A percentile compares a stretch with the other conserved stretches of the same genome.
These are phyloP conservation scores for Fraxinus angustifolia DNA, from an alignment of 305 asterid species.

Conservation along the genomic window DNA sequence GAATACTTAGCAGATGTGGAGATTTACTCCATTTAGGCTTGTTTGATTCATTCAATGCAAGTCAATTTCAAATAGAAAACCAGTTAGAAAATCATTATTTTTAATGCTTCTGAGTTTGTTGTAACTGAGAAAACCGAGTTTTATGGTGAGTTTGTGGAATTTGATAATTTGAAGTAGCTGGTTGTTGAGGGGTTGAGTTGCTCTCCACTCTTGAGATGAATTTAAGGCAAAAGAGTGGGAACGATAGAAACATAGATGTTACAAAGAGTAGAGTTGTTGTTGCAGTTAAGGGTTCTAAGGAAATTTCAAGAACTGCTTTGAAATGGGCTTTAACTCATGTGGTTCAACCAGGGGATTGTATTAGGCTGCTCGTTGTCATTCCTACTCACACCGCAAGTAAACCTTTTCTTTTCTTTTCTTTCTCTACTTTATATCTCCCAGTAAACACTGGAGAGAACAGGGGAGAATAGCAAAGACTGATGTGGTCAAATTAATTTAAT, in stretches of 20 bases:
- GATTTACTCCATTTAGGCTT: not conserved
- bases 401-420: not conserved
- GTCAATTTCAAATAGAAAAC: not conserved
- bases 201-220: conserved; percentile 31
- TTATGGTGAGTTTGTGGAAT: conserved; percentile 16
- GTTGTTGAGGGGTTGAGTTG: not conserved
- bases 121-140: conserved; percentile 14
- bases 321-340: conserved; percentile 65
- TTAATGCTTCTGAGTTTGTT: conserved; percentile 1
- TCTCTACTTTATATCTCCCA: not conserved
- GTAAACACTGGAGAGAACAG: not conserved
- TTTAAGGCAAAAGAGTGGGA: conserved; percentile 29
- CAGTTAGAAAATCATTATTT: conserved; percentile 15
- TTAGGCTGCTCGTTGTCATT: conserved; percentile 50
- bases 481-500: not conserved
- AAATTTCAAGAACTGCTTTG: conserved; percentile 52
- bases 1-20: conserved; percentile 1
- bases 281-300: conserved; percentile 53
- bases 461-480: not conserved
- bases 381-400: conserved; percentile 51
- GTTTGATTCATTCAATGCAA: not conserved
- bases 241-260: conserved; percentile 22
- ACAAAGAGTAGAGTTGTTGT: conserved; percentile 35
- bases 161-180: conserved; percentile 18
- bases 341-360: conserved; percentile 48